Evolutionary conservation across 345 rosid species (phyloP).

Genomic region (Aethionema arabicum): DNA sequence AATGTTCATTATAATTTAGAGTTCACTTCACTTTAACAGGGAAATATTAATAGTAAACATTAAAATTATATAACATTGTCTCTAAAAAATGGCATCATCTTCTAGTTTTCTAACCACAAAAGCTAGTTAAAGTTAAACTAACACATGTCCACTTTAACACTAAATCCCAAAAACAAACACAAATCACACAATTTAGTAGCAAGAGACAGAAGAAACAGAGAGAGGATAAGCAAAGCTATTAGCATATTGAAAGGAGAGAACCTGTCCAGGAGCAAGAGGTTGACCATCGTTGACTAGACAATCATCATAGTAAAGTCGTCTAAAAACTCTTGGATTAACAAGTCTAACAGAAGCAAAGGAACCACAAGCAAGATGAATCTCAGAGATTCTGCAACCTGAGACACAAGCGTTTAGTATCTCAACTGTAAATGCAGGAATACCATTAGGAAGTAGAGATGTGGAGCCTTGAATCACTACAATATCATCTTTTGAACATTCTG

Average conservation of each 20-base stretch:
- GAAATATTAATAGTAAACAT: no score
- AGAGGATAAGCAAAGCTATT: conserved; percentile 60
- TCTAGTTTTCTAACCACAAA: no score
- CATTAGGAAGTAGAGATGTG: conserved; percentile 56
- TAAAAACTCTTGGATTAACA: conserved; percentile 59
- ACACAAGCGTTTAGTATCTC: conserved; percentile 48
- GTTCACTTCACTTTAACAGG: no score
- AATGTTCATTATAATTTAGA: no score
- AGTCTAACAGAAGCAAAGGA: conserved; percentile 68
- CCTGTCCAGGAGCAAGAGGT: conserved; percentile 58
- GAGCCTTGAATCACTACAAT: conserved; percentile 56
- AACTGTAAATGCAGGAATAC: conserved; percentile 65
- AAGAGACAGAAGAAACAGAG: conserved; percentile 54
- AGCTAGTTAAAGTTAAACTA: no score
- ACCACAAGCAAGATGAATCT: conserved; percentile 71
- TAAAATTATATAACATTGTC: no score
- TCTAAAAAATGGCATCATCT: no score
- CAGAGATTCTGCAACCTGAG: conserved; percentile 55
- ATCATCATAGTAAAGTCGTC: conserved; percentile 55
- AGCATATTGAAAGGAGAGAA: conserved; percentile 64
- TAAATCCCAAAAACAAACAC: no score
- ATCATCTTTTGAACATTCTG: conserved; percentile 63
- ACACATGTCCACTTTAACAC: no score
- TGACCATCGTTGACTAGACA: conserved; percentile 67
- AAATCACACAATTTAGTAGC: conserved; percentile 25